Conservation (phyloP, 1,139 yeast species). For the Yamadazyma blattariae region DNA sequence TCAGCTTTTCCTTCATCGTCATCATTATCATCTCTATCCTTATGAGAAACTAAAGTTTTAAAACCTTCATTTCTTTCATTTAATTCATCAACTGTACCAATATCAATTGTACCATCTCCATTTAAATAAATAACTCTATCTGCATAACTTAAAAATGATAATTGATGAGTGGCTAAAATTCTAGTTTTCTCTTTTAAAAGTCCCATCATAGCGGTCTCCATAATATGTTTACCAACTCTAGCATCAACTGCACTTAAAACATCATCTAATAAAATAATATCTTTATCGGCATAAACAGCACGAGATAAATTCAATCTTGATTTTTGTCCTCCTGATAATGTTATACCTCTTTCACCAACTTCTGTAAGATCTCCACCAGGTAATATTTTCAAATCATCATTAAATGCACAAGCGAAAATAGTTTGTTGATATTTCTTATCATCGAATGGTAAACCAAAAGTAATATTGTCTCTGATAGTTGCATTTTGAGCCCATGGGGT, state of each 20-base stretch:
- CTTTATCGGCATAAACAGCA: slow-evolving; percentile 68
- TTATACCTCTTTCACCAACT: slow-evolving; percentile 91
- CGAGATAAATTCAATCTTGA: slow-evolving; percentile 84
- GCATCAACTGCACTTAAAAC: slow-evolving; percentile 94
- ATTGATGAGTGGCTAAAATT: slow-evolving; percentile 81
- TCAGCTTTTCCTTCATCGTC: slow-evolving; percentile 9
- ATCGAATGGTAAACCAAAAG: slow-evolving; percentile 64
- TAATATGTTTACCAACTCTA: slow-evolving; percentile 79
- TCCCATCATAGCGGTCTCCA: slow-evolving; percentile 67
- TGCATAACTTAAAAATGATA: slow-evolving; percentile 66
- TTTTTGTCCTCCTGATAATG: slow-evolving; percentile 91
- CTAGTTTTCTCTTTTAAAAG: slow-evolving; percentile 60
- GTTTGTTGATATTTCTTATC: slow-evolving; percentile 53
- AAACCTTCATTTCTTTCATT: slow-evolving; percentile 45
- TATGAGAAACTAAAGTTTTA: slow-evolving; percentile 49
- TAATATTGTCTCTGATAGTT: slow-evolving; percentile 70
- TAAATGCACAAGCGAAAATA: slow-evolving; percentile 63
- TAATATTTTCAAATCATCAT: slow-evolving; percentile 63
- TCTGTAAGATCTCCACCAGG: slow-evolving; percentile 86
- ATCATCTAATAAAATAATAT: slow-evolving; percentile 75
- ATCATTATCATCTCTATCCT: slow-evolving; percentile 19
- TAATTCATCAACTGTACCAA: slow-evolving; percentile 59
- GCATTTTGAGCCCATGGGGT: slow-evolving; percentile 85
- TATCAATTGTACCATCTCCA: slow-evolving; percentile 58
- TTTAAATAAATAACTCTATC: slow-evolving; percentile 67